phyloP scores from a whole-genome alignment of 208 protist species.

The Leishmania guyanensis region DNA sequence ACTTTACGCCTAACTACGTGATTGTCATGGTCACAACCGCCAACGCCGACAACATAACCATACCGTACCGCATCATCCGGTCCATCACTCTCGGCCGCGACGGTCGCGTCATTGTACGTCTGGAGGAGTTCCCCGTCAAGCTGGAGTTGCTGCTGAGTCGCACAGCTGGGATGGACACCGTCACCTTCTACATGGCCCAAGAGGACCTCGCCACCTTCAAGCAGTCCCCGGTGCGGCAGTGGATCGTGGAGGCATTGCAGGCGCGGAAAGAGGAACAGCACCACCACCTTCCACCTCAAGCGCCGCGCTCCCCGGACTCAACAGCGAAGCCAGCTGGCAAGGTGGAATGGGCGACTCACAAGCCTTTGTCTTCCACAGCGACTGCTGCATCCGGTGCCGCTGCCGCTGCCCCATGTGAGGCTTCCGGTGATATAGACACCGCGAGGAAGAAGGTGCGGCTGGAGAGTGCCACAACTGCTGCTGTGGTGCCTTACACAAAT shows the following conservation, averaged over 20 bases:
- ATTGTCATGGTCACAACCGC: conserved; percentile 74
- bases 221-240: conserved; percentile 72
- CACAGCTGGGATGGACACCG: conserved; percentile 75
- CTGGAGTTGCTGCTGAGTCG: conserved; percentile 77
- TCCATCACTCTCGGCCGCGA: conserved; percentile 83
- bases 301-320: conserved; percentile 3
- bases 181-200: conserved; percentile 66
- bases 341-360: not conserved
- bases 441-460: conserved; percentile 32
- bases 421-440: conserved; percentile 3
- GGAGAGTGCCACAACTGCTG: conserved; percentile 24
- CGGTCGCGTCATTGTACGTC: conserved; percentile 73
- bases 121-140: conserved; percentile 86
- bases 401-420: not conserved
- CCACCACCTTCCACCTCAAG: conserved; percentile 15
- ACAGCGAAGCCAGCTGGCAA: conserved; percentile 2
- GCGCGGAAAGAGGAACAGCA: conserved; percentile 42
- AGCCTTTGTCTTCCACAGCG: not conserved
- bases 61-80: conserved; percentile 81
- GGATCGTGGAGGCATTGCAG: conserved; percentile 75
- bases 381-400: not conserved
- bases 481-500: not conserved
- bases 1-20: conserved; percentile 86
- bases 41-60: conserved; percentile 88
- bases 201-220: conserved; percentile 73